Base-by-base conservation (phyloP, 1,139 yeast species). In the Arxiozyma heterogenica region DNA sequence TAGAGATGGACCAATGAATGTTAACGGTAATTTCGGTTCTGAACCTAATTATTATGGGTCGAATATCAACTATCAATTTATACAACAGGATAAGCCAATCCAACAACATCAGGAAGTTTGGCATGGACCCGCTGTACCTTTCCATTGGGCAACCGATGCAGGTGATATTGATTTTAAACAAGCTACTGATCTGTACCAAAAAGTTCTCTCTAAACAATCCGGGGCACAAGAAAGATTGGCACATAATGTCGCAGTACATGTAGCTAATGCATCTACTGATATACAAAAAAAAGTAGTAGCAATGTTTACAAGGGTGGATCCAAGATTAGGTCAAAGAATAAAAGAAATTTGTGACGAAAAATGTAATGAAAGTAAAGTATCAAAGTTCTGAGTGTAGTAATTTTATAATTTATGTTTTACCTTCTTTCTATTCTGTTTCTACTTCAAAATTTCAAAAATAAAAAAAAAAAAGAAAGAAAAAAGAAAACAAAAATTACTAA, bases 1-100 rank as follows among this genome's bases (percentile, higher is more conserved):
- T 68, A 83, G 98, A 72, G 97, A 90, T 69, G 98, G 98, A 69
- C 78, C 82, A 52, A 85, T 88, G 94, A 74, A 73, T 58, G 89
- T 88, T 54, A 83, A 86, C 69, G 93, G 90, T 56, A 91, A 91
- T 79, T 80, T 86, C 70, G 97, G 97, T 52, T 71, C 82, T 55
- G 80, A 81, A 64, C 96, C 97, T 68, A 90, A 89, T 74, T 86
- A 86, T 72, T 75, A 82, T 62, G 83, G 84, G 53, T 75, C 84
- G 44, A 52, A 64, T 49, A 70, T 74, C 62, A 49, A 55, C 12
- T 65, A 66, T 55, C 72, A 79, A 23, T 63, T 61, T 54, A 44
- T 58, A 34, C 64, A 60, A 47, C 54, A 57, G 34, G 65, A 65
- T 49, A 66, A 62, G 58, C 73, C 84, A 53, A 69, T 70, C 51